phyloP scores from a whole-genome alignment of 169 alveolate genomes.

The Plasmodium yoelii region DNA sequence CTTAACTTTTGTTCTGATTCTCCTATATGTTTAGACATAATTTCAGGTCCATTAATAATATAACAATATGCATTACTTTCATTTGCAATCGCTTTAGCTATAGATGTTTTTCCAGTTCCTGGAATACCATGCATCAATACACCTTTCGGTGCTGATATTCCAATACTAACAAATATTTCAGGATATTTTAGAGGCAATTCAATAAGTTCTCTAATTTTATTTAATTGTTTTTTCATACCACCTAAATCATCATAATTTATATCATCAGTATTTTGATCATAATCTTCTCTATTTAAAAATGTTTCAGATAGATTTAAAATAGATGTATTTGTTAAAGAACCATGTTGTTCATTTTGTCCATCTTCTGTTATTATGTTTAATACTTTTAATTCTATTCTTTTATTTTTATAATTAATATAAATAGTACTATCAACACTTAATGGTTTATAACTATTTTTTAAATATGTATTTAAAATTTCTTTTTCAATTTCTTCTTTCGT shows the following conservation, averaged over 20 bases:
- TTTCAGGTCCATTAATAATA: constrained; percentile 86
- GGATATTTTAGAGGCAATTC: constrained; percentile 88
- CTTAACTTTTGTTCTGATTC: constrained; percentile 91
- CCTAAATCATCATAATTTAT: constrained; percentile 86
- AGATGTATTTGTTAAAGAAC: constrained; percentile 63
- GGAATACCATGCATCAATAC: constrained; percentile 90
- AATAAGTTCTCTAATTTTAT: constrained; percentile 86
- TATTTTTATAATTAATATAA: constrained; percentile 44
- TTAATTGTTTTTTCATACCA: constrained; percentile 84
- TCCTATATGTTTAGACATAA: constrained; percentile 89
- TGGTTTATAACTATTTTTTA: constrained; percentile 52
- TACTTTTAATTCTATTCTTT: constrained; percentile 81
- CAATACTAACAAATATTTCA: constrained; percentile 86
- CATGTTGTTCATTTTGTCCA: constrained; percentile 53
- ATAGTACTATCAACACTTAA: constrained; percentile 19
- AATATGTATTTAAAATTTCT: constrained; percentile 32
- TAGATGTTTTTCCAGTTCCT: constrained; percentile 89
- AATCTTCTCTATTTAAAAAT: constrained; percentile 80
- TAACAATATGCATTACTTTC: constrained; percentile 86
- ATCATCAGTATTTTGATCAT: constrained; percentile 83
- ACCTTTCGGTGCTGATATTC: constrained; percentile 89
- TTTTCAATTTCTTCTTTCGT: constrained; percentile 25
- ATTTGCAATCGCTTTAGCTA: constrained; percentile 89
- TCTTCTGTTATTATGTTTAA: constrained; percentile 68
- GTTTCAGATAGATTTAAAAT: constrained; percentile 76